These are phyloP conservation scores for Aureobasidium sp. DNA, from an alignment of 2,329 filamentous ascomycete species.

Conservation along the genomic window DNA sequence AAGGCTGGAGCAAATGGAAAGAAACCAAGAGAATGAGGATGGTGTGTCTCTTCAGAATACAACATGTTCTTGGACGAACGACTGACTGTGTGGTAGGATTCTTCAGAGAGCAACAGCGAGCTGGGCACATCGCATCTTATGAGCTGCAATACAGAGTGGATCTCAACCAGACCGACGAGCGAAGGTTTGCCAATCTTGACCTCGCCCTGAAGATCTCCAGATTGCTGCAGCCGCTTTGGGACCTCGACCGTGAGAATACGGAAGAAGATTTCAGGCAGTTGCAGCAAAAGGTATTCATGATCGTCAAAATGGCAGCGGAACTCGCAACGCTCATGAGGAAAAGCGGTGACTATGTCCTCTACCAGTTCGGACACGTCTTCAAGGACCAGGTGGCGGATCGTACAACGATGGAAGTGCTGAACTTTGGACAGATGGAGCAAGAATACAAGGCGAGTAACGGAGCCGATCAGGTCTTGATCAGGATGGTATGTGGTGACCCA, in stretches of 20 bases:
- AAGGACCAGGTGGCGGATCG: slow-evolving; percentile 27
- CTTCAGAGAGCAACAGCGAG: slow-evolving; percentile 20
- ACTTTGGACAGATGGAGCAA: slow-evolving; percentile 20
- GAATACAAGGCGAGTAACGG: slow-evolving; percentile 17
- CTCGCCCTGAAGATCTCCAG: slow-evolving; percentile 16
- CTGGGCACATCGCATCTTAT: slow-evolving; percentile 13
- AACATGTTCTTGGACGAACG: background rate
- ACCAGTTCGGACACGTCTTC: slow-evolving; percentile 25
- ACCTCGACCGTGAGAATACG: background rate
- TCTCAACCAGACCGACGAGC: background rate
- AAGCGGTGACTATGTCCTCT: slow-evolving; percentile 19
- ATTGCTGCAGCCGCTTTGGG: slow-evolving; percentile 18
- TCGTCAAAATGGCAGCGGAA: slow-evolving; percentile 19
- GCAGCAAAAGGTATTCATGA: slow-evolving; percentile 9
- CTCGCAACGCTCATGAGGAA: slow-evolving; percentile 21
- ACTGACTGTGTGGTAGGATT: slow-evolving; percentile 21
- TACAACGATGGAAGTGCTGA: slow-evolving; percentile 23
- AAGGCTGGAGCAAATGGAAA: slow-evolving; percentile 32
- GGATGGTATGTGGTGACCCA: slow-evolving; percentile 23
- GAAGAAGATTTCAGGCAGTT: background rate
- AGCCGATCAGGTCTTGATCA: slow-evolving; percentile 23
- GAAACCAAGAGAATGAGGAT: slow-evolving; percentile 33
- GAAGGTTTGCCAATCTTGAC: background rate
- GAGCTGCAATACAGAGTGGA: background rate
- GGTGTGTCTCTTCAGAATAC: slow-evolving; percentile 18